Conservation (phyloP, 208 protist genomes). For the Leishmania major region DNA sequence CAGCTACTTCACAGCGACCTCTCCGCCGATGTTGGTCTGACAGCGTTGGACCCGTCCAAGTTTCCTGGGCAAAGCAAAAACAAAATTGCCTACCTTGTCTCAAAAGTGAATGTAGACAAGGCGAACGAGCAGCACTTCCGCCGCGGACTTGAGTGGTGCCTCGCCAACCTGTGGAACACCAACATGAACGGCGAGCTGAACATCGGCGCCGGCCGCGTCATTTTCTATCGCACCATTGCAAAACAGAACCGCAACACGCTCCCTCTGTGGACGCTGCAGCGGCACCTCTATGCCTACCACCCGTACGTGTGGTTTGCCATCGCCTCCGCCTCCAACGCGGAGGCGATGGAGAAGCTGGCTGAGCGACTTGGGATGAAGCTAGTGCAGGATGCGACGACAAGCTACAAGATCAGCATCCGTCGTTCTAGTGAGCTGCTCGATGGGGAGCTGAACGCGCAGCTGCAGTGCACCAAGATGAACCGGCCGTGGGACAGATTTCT, state of each 20-base stretch:
- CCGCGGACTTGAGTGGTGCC: slow-evolving; percentile 78
- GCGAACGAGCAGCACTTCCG: slow-evolving; percentile 83
- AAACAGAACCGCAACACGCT: slow-evolving; percentile 89
- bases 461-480: slow-evolving; percentile 75
- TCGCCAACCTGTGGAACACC: slow-evolving; percentile 91
- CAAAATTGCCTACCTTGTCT: slow-evolving; percentile 46
- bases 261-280: slow-evolving; percentile 81
- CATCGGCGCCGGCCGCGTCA: slow-evolving; percentile 77
- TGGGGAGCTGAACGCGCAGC: slow-evolving; percentile 80
- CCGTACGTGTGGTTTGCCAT: slow-evolving; percentile 91
- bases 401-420: slow-evolving; percentile 68
- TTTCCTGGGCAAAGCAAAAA: slow-evolving; percentile 71
- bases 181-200: slow-evolving; percentile 90
- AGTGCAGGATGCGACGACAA: slow-evolving; percentile 74
- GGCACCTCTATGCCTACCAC: slow-evolving; percentile 78
- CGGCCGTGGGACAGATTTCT: slow-evolving; percentile 88
- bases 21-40: slow-evolving; percentile 66
- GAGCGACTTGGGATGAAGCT: slow-evolving; percentile 63
- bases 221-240: slow-evolving; percentile 83
- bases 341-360: slow-evolving; percentile 58
- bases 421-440: slow-evolving; percentile 73
- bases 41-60: slow-evolving; percentile 45
- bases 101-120: slow-evolving; percentile 56
- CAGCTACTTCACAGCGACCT: slow-evolving; percentile 86
- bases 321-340: slow-evolving; percentile 67